Evolutionary conservation across 129 eudicot species (phyloP), one percentile per base, ranked within the genome.

Genomic region (Flaveria brownii): DNA sequence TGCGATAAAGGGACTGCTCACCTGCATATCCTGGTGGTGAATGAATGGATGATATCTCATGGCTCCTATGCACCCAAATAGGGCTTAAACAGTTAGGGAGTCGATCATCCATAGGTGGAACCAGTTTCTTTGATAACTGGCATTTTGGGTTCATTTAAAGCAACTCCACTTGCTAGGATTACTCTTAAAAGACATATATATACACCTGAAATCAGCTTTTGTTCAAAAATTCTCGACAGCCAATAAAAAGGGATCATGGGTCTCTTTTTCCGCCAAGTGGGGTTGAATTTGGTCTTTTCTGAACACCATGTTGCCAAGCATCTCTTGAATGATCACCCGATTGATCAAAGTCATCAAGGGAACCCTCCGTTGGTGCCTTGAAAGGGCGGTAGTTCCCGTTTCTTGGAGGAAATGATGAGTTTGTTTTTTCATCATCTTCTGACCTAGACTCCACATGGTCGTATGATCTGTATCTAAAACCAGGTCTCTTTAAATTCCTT

Each of bases 361-460:
- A 80, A 51, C 71, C 82, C 63, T 86, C 91, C 54, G 54, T 26
- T 16, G 86, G 83, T 16, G 82, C 83, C 80, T 82, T 87, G 22
- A 78, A 78, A 63, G 84, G 77, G n/a, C 90, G 86, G 68, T 80
- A 83, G 81, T 84, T 85, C 49, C 94, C 95, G 75, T 87, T 93
- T 81, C 90, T 93, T 49, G 79, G 54, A 60, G 57, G 50, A 73
- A 43, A 66, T 13, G 87, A 62, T 47, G 85, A 47, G 78, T 81
- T 89, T 3, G 87, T 72, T 78, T 88, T 88, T 46, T 87, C 95
- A n/a, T 89, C 96, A 36, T 86, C 96, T 87, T 91, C 97, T 54
- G 83, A 87, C 82, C 89, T 80, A 71, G 96, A 81, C 16, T 94
- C 97, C 76, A 80, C 68, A 77, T 85, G 78, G 59, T 94, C 96